These are phyloP conservation scores for Clitoria ternatea DNA, from an alignment of 306 rosid genomes.

Conservation along the genomic window DNA sequence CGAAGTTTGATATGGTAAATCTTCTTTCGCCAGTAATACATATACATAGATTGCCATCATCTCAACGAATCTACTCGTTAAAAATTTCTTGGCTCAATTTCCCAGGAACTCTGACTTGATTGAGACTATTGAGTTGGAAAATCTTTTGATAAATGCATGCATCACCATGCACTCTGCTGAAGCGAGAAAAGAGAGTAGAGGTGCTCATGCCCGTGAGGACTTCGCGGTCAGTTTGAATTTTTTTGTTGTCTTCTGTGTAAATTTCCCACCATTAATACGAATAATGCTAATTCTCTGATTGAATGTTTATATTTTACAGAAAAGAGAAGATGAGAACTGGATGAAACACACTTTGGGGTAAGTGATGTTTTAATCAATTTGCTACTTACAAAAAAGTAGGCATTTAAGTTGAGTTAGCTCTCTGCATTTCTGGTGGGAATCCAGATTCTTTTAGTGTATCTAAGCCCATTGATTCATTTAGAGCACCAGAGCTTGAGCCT, in stretches of 20 bases:
- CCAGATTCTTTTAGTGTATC: neutral
- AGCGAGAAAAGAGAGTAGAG: constrained; percentile 94
- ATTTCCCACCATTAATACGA: neutral
- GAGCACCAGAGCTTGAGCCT: neutral
- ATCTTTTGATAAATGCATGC: constrained; percentile 78
- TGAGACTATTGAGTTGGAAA: constrained; percentile 78
- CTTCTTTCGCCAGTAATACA: neutral
- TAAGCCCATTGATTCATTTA: neutral
- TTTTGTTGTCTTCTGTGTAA: neutral
- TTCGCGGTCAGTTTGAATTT: constrained; percentile 50
- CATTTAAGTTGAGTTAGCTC: neutral
- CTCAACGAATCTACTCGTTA: neutral
- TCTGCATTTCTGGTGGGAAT: neutral
- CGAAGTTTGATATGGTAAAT: constrained; percentile 73
- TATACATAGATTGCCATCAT: neutral
- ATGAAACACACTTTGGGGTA: constrained; percentile 73
- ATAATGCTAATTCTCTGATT: neutral
- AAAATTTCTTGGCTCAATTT: neutral
- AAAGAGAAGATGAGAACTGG: constrained; percentile 72
- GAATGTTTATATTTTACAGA: constrained; percentile 43
- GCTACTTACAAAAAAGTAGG: neutral
- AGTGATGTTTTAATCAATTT: constrained; percentile 17
- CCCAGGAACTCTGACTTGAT: constrained; percentile 79
- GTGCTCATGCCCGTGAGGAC: constrained; percentile 94
- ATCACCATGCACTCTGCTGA: constrained; percentile 88